These are phyloP conservation scores for Tolypocladium album DNA, from an alignment of 2,329 filamentous ascomycete genomes.

Conservation along the genomic window DNA sequence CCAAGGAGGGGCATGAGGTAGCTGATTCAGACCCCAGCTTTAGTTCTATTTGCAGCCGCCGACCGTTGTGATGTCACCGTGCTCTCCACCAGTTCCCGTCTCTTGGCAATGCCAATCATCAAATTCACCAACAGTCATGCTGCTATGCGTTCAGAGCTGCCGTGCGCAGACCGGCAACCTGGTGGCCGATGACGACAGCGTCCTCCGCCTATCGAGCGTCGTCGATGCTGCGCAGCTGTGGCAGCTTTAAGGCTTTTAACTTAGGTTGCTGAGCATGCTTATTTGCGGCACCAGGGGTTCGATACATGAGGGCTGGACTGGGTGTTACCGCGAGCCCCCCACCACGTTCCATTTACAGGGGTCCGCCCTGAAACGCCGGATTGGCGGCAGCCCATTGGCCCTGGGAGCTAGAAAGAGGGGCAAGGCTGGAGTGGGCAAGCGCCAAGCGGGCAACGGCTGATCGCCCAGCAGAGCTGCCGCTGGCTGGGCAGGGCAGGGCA, in stretches of 20 bases:
- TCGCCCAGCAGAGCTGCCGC: background rate
- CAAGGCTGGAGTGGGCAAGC: background rate
- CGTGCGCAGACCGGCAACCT: background rate
- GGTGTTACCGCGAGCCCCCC: background rate
- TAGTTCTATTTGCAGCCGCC: background rate
- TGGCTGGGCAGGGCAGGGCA: too few species aligned
- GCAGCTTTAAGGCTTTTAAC: background rate
- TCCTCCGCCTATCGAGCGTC: background rate
- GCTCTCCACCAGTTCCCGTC: background rate
- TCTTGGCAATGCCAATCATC: background rate
- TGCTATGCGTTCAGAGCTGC: background rate
- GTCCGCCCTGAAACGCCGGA: background rate
- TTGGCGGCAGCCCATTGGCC: background rate
- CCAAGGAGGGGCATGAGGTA: background rate
- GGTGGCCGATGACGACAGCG: background rate
- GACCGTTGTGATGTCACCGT: background rate
- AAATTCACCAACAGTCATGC: background rate
- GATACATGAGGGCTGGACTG: background rate
- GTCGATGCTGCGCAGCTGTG: background rate
- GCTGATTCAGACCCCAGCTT: background rate
- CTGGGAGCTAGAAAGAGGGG: background rate
- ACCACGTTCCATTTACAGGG: background rate
- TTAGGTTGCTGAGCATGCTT: background rate
- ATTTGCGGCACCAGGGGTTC: background rate
- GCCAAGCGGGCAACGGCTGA: background rate